Evolutionary conservation across 2,329 filamentous ascomycete species (phyloP).

Genomic region (Tympanopsis confertula): DNA sequence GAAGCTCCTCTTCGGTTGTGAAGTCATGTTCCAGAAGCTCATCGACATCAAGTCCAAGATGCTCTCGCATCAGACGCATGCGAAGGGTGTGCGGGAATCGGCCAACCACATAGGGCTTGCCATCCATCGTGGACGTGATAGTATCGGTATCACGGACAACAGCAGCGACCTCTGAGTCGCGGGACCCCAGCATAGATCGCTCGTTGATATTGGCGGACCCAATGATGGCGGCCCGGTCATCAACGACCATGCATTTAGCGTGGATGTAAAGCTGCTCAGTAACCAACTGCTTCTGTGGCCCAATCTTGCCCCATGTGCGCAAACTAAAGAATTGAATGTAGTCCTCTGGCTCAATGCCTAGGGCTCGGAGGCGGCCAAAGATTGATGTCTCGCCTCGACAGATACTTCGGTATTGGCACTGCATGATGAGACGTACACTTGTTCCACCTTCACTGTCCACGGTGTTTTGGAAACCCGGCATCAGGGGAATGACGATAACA

Average conservation of each 20-base stretch:
- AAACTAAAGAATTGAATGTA: conserved; percentile 94
- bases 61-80: conserved; percentile 89
- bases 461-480: conserved; percentile 97
- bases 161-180: conserved; percentile 85
- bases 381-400: conserved; percentile 86
- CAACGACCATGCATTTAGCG: conserved; percentile 90
- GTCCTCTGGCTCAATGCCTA: conserved; percentile 81
- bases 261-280: conserved; percentile 98
- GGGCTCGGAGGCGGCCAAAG: conserved; percentile 70
- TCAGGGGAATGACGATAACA: conserved; percentile 80
- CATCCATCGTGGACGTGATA: conserved; percentile 83
- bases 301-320: conserved; percentile 83
- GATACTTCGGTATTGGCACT: conserved; percentile 92
- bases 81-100: conserved; percentile 87
- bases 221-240: conserved; percentile 85
- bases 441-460: conserved; percentile 90
- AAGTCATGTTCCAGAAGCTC: conserved; percentile 73
- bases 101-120: conserved; percentile 77
- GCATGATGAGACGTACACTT: conserved; percentile 88
- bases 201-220: conserved; percentile 99
- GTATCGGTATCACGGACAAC: conserved; percentile 88
- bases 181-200: conserved; percentile 80
- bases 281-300: conserved; percentile 56
- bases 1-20: conserved; percentile 46
- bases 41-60: conserved; percentile 90